A percentile compares a stretch with the other conserved stretches of the same genome.
Conservation (phyloP, 495 filamentous ascomycete species). For the Aspergillus ellipticus region DNA sequence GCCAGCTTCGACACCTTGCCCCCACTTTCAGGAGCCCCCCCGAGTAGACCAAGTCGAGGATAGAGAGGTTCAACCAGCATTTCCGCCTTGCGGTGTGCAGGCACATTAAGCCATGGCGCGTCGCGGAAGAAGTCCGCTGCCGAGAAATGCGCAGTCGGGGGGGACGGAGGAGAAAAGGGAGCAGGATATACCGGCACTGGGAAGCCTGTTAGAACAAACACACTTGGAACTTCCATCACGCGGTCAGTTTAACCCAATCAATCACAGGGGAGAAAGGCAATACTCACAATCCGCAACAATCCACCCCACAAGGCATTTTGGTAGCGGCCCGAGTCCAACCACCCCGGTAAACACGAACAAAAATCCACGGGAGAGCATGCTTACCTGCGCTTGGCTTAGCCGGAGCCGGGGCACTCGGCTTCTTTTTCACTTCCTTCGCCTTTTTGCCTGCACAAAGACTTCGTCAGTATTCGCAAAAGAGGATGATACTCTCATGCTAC, state of each 20-base stretch:
- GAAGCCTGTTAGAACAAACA: constrained; percentile 43
- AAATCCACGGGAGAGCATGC: constrained; percentile 24
- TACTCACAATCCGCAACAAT: constrained; percentile 11
- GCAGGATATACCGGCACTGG: constrained; percentile 38
- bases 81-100: constrained; percentile 59
- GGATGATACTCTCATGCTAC: background rate
- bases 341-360: constrained; percentile 10
- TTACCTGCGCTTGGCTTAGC: constrained; percentile 48
- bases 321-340: constrained; percentile 34
- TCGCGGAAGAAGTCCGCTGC: constrained; percentile 71
- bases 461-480: background rate
- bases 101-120: constrained; percentile 80
- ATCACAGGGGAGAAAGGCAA: constrained; percentile 11
- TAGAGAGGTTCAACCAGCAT: constrained; percentile 62
- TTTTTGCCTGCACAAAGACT: constrained; percentile 37
- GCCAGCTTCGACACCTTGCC: constrained; percentile 86
- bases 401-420: constrained; percentile 31
- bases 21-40: constrained; percentile 59
- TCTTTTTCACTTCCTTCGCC: constrained; percentile 39
- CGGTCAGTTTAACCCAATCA: constrained; percentile 34
- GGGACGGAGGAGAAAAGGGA: constrained; percentile 12
- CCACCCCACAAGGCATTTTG: constrained; percentile 4
- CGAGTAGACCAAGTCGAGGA: constrained; percentile 63
- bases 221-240: constrained; percentile 28
- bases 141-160: constrained; percentile 31